Percentiles rank a stretch among this genome's conserved stretches.
phyloP scores from a whole-genome alignment of 78 protist species.

The Chrysochromulina parva region DNA sequence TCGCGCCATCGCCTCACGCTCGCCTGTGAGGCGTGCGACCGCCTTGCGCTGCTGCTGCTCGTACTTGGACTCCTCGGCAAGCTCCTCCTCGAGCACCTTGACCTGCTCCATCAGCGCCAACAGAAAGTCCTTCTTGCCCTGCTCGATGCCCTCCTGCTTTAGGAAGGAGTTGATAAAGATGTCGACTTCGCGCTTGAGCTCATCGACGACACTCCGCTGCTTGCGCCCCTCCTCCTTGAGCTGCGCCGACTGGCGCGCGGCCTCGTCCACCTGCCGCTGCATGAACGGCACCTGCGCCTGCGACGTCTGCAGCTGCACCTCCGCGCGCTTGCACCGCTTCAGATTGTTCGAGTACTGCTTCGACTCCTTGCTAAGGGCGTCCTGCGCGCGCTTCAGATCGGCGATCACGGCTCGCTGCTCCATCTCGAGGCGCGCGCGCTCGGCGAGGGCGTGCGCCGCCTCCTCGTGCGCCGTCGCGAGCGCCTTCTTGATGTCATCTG shows the following conservation, averaged over 20 bases:
- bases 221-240: neutral
- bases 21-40: neutral
- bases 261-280: slow-evolving; percentile 23
- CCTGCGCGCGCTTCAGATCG: slow-evolving; percentile 3
- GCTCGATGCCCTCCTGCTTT: slow-evolving; percentile 43
- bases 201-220: neutral
- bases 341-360: neutral
- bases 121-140: neutral
- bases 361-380: neutral
- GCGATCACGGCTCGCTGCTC: neutral
- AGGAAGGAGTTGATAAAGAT: slow-evolving; percentile 51
- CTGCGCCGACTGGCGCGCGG: neutral
- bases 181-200: slow-evolving; percentile 64
- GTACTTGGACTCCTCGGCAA: neutral
- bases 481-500: neutral
- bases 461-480: neutral
- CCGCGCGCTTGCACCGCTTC: neutral
- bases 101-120: neutral
- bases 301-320: neutral
- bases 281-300: neutral
- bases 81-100: slow-evolving; percentile 42
- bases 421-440: slow-evolving; percentile 12
- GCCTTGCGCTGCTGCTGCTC: neutral
- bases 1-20: slow-evolving; percentile 24
- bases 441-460: neutral